phyloP scores from a whole-genome alignment of 306 rosid species.

The Glycine soja region DNA sequence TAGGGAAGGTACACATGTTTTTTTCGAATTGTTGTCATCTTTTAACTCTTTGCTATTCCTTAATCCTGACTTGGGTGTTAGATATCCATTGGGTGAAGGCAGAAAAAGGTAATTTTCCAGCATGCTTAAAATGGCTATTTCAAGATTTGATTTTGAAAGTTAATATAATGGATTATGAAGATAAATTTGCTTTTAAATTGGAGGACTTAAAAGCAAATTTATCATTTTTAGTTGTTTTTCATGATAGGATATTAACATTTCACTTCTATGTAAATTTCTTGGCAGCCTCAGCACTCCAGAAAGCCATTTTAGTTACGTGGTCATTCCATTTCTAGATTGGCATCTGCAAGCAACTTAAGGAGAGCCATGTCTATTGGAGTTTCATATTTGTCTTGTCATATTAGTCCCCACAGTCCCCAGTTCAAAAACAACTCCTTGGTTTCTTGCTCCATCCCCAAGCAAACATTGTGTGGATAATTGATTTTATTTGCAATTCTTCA shows the following conservation, averaged over 20 bases:
- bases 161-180: background rate
- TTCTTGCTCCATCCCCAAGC: too few relatives aligned
- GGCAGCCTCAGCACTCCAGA: too few relatives aligned
- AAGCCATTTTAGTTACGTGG: background rate
- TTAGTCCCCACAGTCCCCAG: too few relatives aligned
- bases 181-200: background rate
- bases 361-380: background rate
- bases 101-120: background rate
- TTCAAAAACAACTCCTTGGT: too few relatives aligned
- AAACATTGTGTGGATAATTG: too few relatives aligned
- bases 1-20: too few relatives aligned
- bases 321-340: background rate
- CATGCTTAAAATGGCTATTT: background rate
- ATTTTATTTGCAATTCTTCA: background rate
- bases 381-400: too few relatives aligned
- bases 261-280: background rate
- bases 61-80: too few relatives aligned
- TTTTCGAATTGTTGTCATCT: too few relatives aligned
- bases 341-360: background rate
- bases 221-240: background rate
- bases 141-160: background rate
- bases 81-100: too few relatives aligned
- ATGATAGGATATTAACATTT: background rate
- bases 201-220: background rate
- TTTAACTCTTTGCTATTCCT: too few relatives aligned